phyloP scores from a whole-genome alignment of 2,329 filamentous ascomycete genomes.

The Coniochaeta sp. region DNA sequence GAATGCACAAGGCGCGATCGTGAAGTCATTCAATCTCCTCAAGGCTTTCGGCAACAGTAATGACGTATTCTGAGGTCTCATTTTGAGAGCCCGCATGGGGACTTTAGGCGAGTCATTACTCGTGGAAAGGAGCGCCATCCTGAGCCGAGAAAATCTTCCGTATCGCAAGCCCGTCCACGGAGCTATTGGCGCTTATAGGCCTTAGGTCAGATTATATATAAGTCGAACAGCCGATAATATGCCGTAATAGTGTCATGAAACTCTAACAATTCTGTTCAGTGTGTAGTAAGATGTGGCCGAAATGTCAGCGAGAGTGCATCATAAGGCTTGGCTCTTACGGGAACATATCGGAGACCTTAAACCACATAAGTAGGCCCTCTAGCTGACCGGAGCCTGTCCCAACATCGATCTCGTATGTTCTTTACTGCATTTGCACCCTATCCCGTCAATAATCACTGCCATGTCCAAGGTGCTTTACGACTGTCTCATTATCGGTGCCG shows the following conservation, averaged over 20 bases:
- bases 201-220: not conserved
- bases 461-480: constrained; percentile 27
- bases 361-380: not conserved
- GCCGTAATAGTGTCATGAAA: not conserved
- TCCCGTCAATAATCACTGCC: not conserved
- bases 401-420: not conserved
- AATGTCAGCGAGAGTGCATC: not conserved
- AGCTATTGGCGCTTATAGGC: not conserved
- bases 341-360: not conserved
- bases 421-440: not conserved
- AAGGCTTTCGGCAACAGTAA: not conserved
- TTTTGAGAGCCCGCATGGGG: not conserved
- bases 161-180: not conserved
- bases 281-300: not conserved
- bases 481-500: constrained; percentile 42
- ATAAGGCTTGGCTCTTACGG: not conserved
- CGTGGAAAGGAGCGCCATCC: not conserved
- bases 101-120: not conserved
- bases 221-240: not conserved
- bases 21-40: not conserved
- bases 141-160: not conserved
- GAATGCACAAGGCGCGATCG: not conserved
- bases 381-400: no score
- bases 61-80: not conserved
- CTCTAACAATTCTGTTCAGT: not conserved